Evolutionary conservation across 495 filamentous ascomycete genomes (phyloP), one percentile per base, ranked within the genome.

Genomic region (Wilcoxina mikolae): DNA sequence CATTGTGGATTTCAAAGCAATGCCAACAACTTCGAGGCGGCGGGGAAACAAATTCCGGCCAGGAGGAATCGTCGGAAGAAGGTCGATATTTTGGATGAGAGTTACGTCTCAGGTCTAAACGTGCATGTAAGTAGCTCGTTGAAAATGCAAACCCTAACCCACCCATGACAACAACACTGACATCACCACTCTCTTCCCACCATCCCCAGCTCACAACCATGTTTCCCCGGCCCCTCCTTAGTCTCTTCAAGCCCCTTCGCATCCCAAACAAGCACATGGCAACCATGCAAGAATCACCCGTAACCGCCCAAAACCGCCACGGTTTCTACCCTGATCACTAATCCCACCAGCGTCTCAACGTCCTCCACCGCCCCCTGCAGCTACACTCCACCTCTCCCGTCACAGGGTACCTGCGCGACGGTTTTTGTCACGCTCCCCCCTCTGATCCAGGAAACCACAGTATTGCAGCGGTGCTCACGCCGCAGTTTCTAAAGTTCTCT

Each of bases 381-480:
- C 62, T 75, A 51, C 79, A 80, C 70, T 75, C 73, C 52, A 70
- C 73, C 31, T 64, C 70, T 29, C 79, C 79, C 0, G 65, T 76
- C 62, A 80, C 77, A 2, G 79, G 79, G 25, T 81, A 71, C 68
- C 71, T 74, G 54, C 73, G 79, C 23, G 76, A 76, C 53, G 79
- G 78, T 2, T 82, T 78, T 66, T 81, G 79, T 62, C 66, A 72
- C 23, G 71, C 53, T 33, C 67, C 26, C 67, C 68, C 53, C 64
- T 70, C 44, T 43, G 70, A 75, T 49, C 56, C 57, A n/a, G 70
- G 71, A n/a, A 76, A 74, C 49, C 74, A 76, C 47, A 70, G 72
- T 22, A 68, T 76, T 17, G 73, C 74, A 9, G 76, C 70, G 26
- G 65, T 76, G n/a, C 61, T 81, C 11, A 77, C 77, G 9, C 70